A percentile compares a stretch with the other conserved stretches of the same genome.
Evolutionary conservation across 805 yeast genomes (phyloP).

Genomic region (Candida sonorensis): DNA sequence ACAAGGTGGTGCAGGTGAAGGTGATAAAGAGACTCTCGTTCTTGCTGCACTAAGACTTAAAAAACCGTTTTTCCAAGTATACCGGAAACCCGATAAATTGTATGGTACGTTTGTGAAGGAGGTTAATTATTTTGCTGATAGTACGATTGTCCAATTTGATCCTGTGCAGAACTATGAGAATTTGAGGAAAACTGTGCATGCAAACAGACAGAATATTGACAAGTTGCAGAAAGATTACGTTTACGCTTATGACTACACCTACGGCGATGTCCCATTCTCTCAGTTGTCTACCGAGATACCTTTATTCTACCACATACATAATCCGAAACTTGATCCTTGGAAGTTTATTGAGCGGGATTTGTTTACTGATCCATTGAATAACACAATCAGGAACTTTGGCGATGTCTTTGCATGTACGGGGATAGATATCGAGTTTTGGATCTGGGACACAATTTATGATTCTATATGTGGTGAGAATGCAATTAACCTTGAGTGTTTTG

Average conservation of each 20-base stretch:
- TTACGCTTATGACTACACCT: conserved; percentile 14
- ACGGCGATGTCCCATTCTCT: conserved; percentile 11
- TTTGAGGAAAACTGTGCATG: conserved; percentile 9
- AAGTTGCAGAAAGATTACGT: conserved; percentile 7
- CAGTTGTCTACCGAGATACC: conserved; percentile 9
- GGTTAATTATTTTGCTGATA: conserved; percentile 20
- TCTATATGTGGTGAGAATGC: conserved; percentile 16
- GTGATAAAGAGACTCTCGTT: conserved; percentile 69
- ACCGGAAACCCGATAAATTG: conserved; percentile 25
- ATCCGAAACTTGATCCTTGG: conserved; percentile 45
- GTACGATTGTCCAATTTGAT: conserved; percentile 25
- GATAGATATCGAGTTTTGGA: conserved; percentile 17
- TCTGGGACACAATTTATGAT: conserved; percentile 19
- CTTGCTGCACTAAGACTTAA: conserved; percentile 52
- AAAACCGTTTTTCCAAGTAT: conserved; percentile 43
- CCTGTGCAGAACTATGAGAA: conserved; percentile 20
- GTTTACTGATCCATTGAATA: conserved; percentile 10
- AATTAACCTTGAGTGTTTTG: conserved; percentile 15
- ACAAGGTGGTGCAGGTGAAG: conserved; percentile 67
- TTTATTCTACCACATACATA: conserved; percentile 35
- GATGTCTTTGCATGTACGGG: conserved; percentile 10
- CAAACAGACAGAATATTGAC: conserved; percentile 3
- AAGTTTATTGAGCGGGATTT: conserved; percentile 11
- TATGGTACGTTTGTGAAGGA: conserved; percentile 17
- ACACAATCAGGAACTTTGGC: conserved; percentile 15